phyloP scores from a whole-genome alignment of 345 rosid genomes.

The Murraya koenigii region DNA sequence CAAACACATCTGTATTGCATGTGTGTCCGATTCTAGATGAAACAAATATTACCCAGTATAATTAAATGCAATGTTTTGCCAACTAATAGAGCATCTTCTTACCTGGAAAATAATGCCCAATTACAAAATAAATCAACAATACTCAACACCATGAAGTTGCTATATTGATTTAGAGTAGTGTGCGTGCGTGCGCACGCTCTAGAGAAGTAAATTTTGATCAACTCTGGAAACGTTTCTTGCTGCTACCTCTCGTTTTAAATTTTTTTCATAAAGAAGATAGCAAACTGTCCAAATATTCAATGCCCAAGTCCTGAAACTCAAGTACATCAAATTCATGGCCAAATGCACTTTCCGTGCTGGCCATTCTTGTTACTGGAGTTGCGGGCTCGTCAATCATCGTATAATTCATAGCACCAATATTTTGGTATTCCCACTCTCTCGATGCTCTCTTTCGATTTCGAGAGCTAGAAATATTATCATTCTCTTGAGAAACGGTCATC shows the following conservation, averaged over 20 bases:
- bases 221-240: neutral
- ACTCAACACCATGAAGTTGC: neutral
- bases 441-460: slow-evolving; percentile 26
- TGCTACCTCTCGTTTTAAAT: neutral
- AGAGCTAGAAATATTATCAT: neutral
- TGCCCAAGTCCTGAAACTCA: slow-evolving; percentile 70
- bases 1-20: neutral
- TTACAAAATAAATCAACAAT: neutral
- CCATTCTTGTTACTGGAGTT: slow-evolving; percentile 29
- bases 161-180: neutral
- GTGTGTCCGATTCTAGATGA: neutral
- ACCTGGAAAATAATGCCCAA: neutral
- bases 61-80: neutral
- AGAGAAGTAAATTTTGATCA: neutral
- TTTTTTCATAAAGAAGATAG: slow-evolving; percentile 48
- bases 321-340: slow-evolving; percentile 39
- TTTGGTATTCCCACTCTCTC: slow-evolving; percentile 28
- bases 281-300: slow-evolving; percentile 64
- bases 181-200: neutral
- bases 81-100: neutral
- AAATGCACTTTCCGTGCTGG: slow-evolving; percentile 15
- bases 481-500: neutral
- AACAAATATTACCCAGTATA: neutral
- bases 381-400: slow-evolving; percentile 28
- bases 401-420: neutral